These are phyloP conservation scores for Penicillium canariense DNA, from an alignment of 495 filamentous ascomycete species.

Conservation along the genomic window DNA sequence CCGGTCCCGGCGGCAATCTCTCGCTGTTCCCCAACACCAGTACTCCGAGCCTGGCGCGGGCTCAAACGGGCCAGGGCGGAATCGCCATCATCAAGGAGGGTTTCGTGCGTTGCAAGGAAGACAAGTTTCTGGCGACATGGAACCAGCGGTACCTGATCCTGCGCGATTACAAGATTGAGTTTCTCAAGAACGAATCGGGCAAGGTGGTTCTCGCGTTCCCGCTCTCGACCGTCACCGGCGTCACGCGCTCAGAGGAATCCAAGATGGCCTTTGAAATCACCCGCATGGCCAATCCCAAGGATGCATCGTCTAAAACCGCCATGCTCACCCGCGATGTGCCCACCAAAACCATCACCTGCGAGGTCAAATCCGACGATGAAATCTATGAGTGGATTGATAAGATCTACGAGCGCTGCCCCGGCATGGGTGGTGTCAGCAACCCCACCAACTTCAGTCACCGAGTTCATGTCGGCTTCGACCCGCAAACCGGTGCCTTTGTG, in stretches of 20 bases:
- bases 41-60: constrained; percentile 60
- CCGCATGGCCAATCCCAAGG: constrained; percentile 61
- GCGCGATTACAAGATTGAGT: constrained; percentile 84
- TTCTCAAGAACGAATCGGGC: constrained; percentile 82
- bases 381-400: constrained; percentile 98
- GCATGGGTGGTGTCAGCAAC: constrained; percentile 97
- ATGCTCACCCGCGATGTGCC: constrained; percentile 68
- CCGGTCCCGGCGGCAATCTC: constrained; percentile 42
- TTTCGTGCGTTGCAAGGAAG: constrained; percentile 82
- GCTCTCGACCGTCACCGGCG: constrained; percentile 79
- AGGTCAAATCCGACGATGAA: constrained; percentile 90
- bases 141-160: constrained; percentile 85
- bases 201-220: constrained; percentile 78
- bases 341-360: constrained; percentile 77
- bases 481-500: constrained; percentile 86
- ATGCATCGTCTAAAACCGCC: constrained; percentile 57
- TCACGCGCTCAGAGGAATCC: constrained; percentile 80
- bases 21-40: constrained; percentile 61
- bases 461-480: constrained; percentile 96
- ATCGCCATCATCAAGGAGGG: constrained; percentile 84
- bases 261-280: constrained; percentile 91
- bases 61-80: constrained; percentile 59
- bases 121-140: constrained; percentile 83
- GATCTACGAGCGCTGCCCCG: constrained; percentile 92
- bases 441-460: constrained; percentile 96